Evolutionary conservation across 2,329 filamentous ascomycete species (phyloP), one percentile per base, ranked within the genome.

Genomic region (Saccharata proteae): DNA sequence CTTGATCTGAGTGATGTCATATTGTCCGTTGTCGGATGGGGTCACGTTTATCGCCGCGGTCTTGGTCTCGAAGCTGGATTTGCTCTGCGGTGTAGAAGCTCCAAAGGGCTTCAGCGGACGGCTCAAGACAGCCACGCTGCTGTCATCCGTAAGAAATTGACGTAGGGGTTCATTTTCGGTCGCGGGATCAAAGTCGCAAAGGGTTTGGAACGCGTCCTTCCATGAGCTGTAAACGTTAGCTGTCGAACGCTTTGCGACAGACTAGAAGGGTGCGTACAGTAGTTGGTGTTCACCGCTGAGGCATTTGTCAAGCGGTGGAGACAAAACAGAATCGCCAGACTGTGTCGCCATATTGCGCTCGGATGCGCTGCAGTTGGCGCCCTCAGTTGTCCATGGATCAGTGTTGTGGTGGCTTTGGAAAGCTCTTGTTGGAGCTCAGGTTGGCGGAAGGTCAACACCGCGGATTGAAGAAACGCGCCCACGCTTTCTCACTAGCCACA

Each of bases 41-140:
- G 82, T 74, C 29, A 85, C 73, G 51, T 93, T 80, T 38, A 94
- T 92, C 4, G 85, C 80, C 14, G 85, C 80, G 1, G 82, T 93
- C 55, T 78, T 85, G 13, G 80, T 80, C 38, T 92, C 80, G 49
- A 92, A 92, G 12, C 71, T 69, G 42, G 71, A 66, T 54, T 77
- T 81, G 17, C 79, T 71, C 45, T 73, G 65, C 30, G 72, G 51
- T 41, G 69, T 74, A 2, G 77, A 64, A 40, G 66, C 46, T 36
- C 70, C 60, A 53, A 88, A 93, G 24, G 77, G 74, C 40, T 67
- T 67, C 47, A 76, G 67, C 16, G 82, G 79, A 34, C 71, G 68
- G 42, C 71, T 74, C 36, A 94, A 68, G 36, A 86, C 64, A 33
- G 69, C 62, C 43, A 76, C 61, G 42, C 81, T 77, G 42, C 77